These are phyloP conservation scores for Hydnomerulius pinastri DNA, from an alignment of 768 basidiomycete species.

Conservation along the genomic window DNA sequence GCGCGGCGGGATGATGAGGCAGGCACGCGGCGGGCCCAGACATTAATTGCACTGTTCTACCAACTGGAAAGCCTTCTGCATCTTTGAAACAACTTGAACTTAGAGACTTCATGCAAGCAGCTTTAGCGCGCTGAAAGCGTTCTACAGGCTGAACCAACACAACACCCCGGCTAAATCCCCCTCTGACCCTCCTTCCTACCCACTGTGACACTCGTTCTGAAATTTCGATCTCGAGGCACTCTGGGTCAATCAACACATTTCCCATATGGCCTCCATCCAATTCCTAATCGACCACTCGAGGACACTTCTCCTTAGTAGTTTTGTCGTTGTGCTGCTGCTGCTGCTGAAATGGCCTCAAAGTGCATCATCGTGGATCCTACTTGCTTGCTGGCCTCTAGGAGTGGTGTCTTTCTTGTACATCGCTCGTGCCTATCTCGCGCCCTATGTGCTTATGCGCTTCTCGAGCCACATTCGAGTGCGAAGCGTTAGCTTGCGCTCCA, in stretches of 20 bases:
- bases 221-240: not conserved
- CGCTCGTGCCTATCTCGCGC: slow-evolving; percentile 66
- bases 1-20: not conserved
- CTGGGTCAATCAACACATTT: not conserved
- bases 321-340: slow-evolving; percentile 12
- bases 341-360: slow-evolving; percentile 23
- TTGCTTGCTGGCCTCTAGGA: slow-evolving; percentile 53
- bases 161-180: not conserved
- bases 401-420: slow-evolving; percentile 56
- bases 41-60: no score
- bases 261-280: slow-evolving; percentile 8
- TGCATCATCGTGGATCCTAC: slow-evolving; percentile 38
- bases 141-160: not conserved
- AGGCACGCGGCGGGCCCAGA: no score
- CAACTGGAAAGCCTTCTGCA: no score
- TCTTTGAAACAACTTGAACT: no score
- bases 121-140: not conserved
- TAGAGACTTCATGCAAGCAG: not conserved
- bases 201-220: slow-evolving; percentile 4
- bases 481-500: slow-evolving; percentile 75
- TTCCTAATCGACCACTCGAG: not conserved
- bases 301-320: slow-evolving; percentile 11
- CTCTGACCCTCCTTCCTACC: not conserved
- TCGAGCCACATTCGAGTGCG: slow-evolving; percentile 66
- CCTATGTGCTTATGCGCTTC: slow-evolving; percentile 59